Evolutionary conservation across 164 flowering plant genomes (phyloP).

Genomic region (Chimonanthus praecox): DNA sequence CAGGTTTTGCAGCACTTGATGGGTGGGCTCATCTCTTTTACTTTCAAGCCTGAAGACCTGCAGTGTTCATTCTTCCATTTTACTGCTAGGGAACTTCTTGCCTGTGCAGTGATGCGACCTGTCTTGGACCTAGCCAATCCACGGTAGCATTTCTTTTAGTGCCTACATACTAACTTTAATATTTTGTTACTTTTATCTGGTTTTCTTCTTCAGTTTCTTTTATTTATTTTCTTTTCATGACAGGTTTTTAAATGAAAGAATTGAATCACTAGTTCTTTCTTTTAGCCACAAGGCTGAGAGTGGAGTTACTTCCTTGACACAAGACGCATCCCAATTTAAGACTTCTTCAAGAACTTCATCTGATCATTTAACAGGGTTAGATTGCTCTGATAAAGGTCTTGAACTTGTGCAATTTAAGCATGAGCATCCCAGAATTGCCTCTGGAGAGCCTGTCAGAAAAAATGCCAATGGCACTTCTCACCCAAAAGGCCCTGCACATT

Average conservation of each 20-base stretch:
- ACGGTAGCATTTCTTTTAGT: slow-evolving; percentile 28
- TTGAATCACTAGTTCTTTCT: slow-evolving; percentile 59
- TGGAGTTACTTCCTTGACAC: slow-evolving; percentile 28
- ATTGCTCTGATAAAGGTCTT: slow-evolving; percentile 69
- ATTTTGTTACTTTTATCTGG: slow-evolving; percentile 8
- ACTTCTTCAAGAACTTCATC: slow-evolving; percentile 39
- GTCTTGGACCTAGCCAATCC: slow-evolving; percentile 85
- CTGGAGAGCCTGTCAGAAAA: slow-evolving; percentile 18
- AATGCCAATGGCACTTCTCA: slow-evolving; percentile 23
- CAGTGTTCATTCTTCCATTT: slow-evolving; percentile 76
- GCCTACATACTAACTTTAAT: background rate
- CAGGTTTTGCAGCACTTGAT: slow-evolving; percentile 94
- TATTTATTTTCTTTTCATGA: slow-evolving; percentile 5
- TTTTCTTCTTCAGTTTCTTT: background rate
- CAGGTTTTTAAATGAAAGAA: slow-evolving; percentile 94
- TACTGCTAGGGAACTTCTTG: slow-evolving; percentile 85
- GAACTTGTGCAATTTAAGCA: slow-evolving; percentile 82
- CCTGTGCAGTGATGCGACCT: slow-evolving; percentile 91
- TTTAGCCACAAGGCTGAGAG: slow-evolving; percentile 38
- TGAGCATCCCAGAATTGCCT: slow-evolving; percentile 28
- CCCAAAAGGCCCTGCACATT: slow-evolving; percentile 73
- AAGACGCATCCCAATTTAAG: slow-evolving; percentile 38
- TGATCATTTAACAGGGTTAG: slow-evolving; percentile 58
- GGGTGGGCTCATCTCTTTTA: slow-evolving; percentile 69
- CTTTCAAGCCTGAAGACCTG: slow-evolving; percentile 78